phyloP scores from a whole-genome alignment of 1,284 basidiomycete genomes.

The Farysia itapuensis region DNA sequence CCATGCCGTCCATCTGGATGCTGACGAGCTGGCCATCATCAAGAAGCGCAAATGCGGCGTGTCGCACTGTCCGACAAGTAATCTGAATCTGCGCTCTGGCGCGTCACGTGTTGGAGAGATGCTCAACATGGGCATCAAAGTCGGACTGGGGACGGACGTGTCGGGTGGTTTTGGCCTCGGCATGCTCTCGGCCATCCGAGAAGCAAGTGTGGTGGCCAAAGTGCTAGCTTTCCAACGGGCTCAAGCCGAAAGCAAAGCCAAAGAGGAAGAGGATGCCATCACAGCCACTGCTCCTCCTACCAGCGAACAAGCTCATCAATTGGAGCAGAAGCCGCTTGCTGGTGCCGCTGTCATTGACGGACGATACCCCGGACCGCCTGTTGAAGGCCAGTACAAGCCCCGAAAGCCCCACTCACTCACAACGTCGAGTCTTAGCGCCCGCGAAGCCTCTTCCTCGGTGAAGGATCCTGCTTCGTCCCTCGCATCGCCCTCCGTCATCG shows the following conservation, averaged over 20 bases:
- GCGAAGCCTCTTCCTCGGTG: slow-evolving; percentile 12
- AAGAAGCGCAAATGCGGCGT: slow-evolving; percentile 72
- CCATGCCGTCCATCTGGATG: slow-evolving; percentile 80
- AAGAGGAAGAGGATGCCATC: slow-evolving; percentile 12
- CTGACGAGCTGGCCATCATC: slow-evolving; percentile 74
- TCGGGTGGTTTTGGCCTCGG: slow-evolving; percentile 85
- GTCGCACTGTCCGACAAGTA: slow-evolving; percentile 84
- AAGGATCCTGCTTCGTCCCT: slow-evolving; percentile 23
- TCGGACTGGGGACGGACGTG: slow-evolving; percentile 80
- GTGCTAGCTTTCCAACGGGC: slow-evolving; percentile 63
- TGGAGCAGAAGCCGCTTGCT: slow-evolving; percentile 14
- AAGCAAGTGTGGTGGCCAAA: slow-evolving; percentile 81
- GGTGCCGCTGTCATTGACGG: slow-evolving; percentile 25
- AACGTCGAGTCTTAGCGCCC: slow-evolving; percentile 20
- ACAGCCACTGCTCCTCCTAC: slow-evolving; percentile 9
- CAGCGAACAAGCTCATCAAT: slow-evolving; percentile 8
- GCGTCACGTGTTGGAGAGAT: slow-evolving; percentile 76
- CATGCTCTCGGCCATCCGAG: slow-evolving; percentile 78
- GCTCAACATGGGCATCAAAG: slow-evolving; percentile 82
- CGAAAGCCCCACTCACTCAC: slow-evolving; percentile 25
- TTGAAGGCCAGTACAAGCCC: slow-evolving; percentile 30
- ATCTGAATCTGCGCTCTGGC: slow-evolving; percentile 85
- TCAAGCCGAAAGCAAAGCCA: slow-evolving; percentile 27
- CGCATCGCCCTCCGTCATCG: slow-evolving; percentile 10
- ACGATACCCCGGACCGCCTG: slow-evolving; percentile 28